Evolutionary conservation across 352 stramenopile species (phyloP), one percentile per base, ranked within the genome.

Genomic region (Saprolegnia diclina): DNA sequence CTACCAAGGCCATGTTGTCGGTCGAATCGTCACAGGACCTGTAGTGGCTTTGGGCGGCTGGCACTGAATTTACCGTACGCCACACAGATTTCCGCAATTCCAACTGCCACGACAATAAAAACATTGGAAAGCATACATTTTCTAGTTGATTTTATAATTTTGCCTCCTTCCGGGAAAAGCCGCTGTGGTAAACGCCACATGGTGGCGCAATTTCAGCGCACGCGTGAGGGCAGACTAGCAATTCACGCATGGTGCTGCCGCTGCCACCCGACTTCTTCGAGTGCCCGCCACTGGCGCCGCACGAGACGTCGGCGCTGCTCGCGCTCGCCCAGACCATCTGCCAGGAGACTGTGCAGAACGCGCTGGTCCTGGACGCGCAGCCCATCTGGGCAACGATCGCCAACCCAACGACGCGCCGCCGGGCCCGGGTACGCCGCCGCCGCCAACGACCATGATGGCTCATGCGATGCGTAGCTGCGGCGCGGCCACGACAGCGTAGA

Each of bases 291-390:
- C 35, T 59, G 35, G 24, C 13, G 11, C 52, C 52, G 13, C 11
- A 59, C 24, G 52, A 59, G 35, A 14, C 11, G 2, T 14, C 24
- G 11, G 13, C 13, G 35, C 52, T 59, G 11, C 11, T 59, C 16
- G 2, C 11, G 16, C 35, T 59, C 3, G 63, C 50, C 19, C 63
- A 63, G 21, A 69, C 53, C 11, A 52, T 42, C 21, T 69, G 63
- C 37, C 63, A 69, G 37, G 63, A 69, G 19, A 69, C 63, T 1
- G 63, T 69, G 29, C 63, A 61, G 63, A 69, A 69, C 61, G 63
- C 63, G 18, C 21, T 69, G 48, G 54, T 40, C 29, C 44, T 69
- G 38, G 63, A 69, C 26, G 63, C 50, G 13, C 63, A 42, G 35
- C 63, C 63, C 5, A 69, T 69, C n/a, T 29, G 40, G n/a, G 54